Conservation (phyloP, 805 yeast species). For the Saccharomycopsis lassenensis region DNA sequence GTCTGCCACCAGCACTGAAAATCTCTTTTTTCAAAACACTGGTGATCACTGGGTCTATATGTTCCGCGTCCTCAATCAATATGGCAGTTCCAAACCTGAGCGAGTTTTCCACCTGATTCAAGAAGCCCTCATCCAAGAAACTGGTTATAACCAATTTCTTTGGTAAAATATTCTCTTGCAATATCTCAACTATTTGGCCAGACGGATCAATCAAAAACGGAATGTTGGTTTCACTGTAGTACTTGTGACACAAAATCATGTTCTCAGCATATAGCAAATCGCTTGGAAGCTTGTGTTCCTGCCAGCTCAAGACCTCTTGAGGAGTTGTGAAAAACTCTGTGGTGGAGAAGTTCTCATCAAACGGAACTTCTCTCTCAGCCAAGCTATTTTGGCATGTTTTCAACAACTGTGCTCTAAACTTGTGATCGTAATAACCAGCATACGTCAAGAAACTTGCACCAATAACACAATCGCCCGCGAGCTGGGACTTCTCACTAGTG, state of each 20-base stretch:
- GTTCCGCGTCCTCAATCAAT: slow-evolving; percentile 69
- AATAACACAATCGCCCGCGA: slow-evolving; percentile 58
- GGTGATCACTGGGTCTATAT: slow-evolving; percentile 62
- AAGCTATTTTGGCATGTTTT: slow-evolving; percentile 30
- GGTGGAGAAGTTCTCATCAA: slow-evolving; percentile 27
- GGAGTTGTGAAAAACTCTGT: slow-evolving; percentile 31
- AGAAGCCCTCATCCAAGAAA: slow-evolving; percentile 56
- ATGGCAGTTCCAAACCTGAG: slow-evolving; percentile 73
- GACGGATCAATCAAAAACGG: slow-evolving; percentile 72
- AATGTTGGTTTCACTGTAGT: no score
- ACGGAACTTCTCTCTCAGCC: slow-evolving; percentile 27
- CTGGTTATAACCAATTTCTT: slow-evolving; percentile 46
- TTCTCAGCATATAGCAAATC: slow-evolving; percentile 60
- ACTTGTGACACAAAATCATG: slow-evolving; percentile 33
- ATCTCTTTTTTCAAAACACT: slow-evolving; percentile 53
- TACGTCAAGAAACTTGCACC: slow-evolving; percentile 53
- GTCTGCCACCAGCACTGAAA: slow-evolving; percentile 58
- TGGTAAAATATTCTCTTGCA: slow-evolving; percentile 26
- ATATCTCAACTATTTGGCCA: slow-evolving; percentile 31
- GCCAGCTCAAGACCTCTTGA: slow-evolving; percentile 40
- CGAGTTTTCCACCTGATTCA: slow-evolving; percentile 66
- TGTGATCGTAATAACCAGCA: slow-evolving; percentile 47
- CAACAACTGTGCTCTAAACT: slow-evolving; percentile 28
- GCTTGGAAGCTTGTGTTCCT: slow-evolving; percentile 37
- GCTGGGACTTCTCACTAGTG: slow-evolving; percentile 29